Evolutionary conservation across 169 alveolate species (phyloP), one percentile per base, ranked within the genome.

Genomic region (Theileria orientalis): DNA sequence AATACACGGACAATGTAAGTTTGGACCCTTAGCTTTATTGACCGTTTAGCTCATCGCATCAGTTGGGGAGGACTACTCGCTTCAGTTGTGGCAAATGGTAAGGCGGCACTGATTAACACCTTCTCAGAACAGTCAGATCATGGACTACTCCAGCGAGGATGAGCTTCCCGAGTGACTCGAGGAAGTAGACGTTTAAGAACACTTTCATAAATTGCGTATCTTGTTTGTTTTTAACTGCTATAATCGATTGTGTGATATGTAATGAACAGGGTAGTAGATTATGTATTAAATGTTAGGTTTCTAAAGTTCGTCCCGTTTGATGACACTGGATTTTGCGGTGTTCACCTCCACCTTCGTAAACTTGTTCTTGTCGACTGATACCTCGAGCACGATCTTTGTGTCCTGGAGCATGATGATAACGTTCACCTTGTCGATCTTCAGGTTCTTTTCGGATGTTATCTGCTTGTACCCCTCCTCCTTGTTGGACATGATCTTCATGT

Each of bases 71-170:
- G 89, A 82, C 69, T 72, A 73, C 71, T 37, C 75, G 32, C 80
- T 82, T 33, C 89, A 82, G 32, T 29, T 82, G 25, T 82, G 89
- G 89, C 89, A 82, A 44, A 46, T 74, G 75, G 75, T 67, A 67
- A 49, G 23, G 13, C 35, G 19, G 11, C 9, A 7, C 3, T 49
- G 40, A 27, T 32, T n/a, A 40, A 62, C 8, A 9, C 23, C 9
- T n/a, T n/a, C 19, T 62, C 32, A 62, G 67, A 70, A 69, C 14
- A 71, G 68, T 51, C 75, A 79, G 56, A 30, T 79, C 3, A 29
- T 79, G 33, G 74, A 71, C 74, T 44, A 71, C 44, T 33, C 68
- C 27, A 69, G 51, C 44, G 83, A 79, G 13, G 73, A 68, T 11
- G 82, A 69, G 11, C 32, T 27, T 27, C 19, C 27, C 33, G 8